phyloP scores from a whole-genome alignment of 768 basidiomycete species.

The Suillus subluteus region DNA sequence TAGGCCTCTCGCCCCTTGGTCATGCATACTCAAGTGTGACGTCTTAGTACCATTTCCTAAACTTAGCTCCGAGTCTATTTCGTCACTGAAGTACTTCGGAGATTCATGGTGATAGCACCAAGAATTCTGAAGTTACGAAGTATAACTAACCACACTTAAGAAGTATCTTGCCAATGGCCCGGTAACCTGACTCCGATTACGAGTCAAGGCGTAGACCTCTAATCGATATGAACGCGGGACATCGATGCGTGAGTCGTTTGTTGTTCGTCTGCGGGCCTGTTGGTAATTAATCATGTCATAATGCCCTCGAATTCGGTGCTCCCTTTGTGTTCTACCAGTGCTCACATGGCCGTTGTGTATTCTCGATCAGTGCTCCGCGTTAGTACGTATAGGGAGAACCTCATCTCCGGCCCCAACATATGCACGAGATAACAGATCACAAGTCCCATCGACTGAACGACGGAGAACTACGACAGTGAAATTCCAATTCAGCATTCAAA shows the following conservation, averaged over 20 bases:
- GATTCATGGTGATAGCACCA: background rate
- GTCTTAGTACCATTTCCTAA: background rate
- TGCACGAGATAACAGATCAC: background rate
- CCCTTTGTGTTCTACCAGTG: background rate
- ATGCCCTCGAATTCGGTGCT: background rate
- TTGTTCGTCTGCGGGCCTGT: background rate
- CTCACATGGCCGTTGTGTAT: background rate
- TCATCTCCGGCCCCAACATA: background rate
- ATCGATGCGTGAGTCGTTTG: conserved; percentile 12
- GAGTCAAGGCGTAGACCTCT: background rate
- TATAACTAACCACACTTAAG: background rate
- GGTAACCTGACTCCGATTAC: background rate
- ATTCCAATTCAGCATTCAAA: background rate
- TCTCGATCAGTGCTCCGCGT: background rate
- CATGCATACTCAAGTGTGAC: background rate
- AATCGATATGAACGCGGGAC: conserved; percentile 35
- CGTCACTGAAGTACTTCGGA: background rate
- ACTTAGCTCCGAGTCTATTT: background rate
- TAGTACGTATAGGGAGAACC: background rate
- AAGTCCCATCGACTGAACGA: background rate
- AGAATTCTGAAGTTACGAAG: background rate
- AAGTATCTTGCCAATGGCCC: background rate
- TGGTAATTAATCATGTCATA: background rate
- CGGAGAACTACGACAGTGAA: too few species aligned
- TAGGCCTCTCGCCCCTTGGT: too few species aligned